These are phyloP conservation scores for Botrytis elliptica DNA, from an alignment of 2,329 filamentous ascomycete species.

Conservation along the genomic window DNA sequence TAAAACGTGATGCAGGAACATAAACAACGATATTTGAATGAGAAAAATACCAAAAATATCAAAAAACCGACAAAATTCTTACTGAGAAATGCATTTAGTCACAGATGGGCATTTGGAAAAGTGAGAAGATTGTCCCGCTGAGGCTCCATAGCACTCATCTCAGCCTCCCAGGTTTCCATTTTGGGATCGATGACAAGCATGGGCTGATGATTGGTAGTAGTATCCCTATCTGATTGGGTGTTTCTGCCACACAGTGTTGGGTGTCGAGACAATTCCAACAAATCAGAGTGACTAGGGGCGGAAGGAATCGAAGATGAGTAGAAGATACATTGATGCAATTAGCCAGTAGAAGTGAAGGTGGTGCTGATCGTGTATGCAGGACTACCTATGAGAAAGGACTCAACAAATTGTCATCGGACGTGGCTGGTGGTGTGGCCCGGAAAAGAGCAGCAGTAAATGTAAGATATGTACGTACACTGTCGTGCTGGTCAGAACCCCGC, in stretches of 20 bases:
- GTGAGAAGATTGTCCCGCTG: background rate
- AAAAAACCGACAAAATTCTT: slow-evolving; percentile 2
- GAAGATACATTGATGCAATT: background rate
- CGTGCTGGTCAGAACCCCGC: background rate
- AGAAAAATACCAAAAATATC: background rate
- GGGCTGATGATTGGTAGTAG: background rate
- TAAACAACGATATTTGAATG: background rate
- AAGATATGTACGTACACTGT: background rate
- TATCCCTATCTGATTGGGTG: slow-evolving; percentile 4
- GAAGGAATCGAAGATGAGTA: slow-evolving; percentile 11
- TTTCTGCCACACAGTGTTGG: background rate
- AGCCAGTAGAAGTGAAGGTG: slow-evolving; percentile 14
- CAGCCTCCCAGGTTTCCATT: slow-evolving; percentile 24
- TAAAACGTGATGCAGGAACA: background rate
- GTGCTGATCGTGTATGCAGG: slow-evolving; percentile 18
- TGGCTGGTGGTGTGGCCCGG: slow-evolving; percentile 15
- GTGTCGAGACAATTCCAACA: slow-evolving; percentile 3
- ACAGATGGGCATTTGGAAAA: slow-evolving; percentile 1
- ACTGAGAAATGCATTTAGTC: slow-evolving; percentile 20
- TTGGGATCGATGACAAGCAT: slow-evolving; percentile 14
- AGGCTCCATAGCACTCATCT: slow-evolving; percentile 18
- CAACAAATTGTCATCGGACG: slow-evolving; percentile 7
- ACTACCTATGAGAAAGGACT: background rate
- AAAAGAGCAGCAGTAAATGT: slow-evolving; percentile 7
- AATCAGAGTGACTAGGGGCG: slow-evolving; percentile 6